These are phyloP conservation scores for Dothideomycetes sp. DNA, from an alignment of 2,329 filamentous ascomycete genomes.

Conservation along the genomic window DNA sequence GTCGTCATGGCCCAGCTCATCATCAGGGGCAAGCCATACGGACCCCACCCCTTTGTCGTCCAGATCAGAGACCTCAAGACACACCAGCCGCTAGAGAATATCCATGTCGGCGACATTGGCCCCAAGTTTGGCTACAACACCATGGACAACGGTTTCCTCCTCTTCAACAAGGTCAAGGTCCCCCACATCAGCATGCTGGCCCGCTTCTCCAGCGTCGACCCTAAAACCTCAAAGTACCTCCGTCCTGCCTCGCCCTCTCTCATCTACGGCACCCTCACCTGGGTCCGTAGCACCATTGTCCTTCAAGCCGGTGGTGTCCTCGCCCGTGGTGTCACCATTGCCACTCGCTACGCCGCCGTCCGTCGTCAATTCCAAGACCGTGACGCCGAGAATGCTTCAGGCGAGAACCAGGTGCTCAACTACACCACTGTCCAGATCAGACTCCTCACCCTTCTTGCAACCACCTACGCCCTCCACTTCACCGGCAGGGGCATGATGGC, in stretches of 20 bases:
- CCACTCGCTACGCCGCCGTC: constrained; percentile 62
- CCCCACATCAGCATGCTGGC: constrained; percentile 65
- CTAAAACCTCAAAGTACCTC: constrained; percentile 56
- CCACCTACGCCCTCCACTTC: constrained; percentile 69
- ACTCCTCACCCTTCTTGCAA: constrained; percentile 59
- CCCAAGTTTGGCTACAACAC: constrained; percentile 72
- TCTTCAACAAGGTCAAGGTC: constrained; percentile 66
- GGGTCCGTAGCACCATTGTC: constrained; percentile 63
- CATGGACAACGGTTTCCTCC: constrained; percentile 72
- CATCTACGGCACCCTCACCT: constrained; percentile 67
- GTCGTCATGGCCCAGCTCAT: constrained; percentile 70
- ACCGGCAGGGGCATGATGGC: constrained; percentile 67
- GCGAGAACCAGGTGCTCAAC: constrained; percentile 66
- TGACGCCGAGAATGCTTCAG: constrained; percentile 48
- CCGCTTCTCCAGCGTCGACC: constrained; percentile 59
- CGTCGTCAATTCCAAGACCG: constrained; percentile 69
- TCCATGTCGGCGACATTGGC: constrained; percentile 70
- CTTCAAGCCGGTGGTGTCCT: constrained; percentile 61
- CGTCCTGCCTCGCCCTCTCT: constrained; percentile 55
- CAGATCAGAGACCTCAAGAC: constrained; percentile 62
- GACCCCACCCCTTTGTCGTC: constrained; percentile 69
- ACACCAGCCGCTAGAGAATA: constrained; percentile 55
- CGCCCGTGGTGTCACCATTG: constrained; percentile 67
- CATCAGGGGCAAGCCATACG: constrained; percentile 55
- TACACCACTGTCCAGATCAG: constrained; percentile 74